Conservation (phyloP, 306 rosid species). For the Canavalia ensiformis region DNA sequence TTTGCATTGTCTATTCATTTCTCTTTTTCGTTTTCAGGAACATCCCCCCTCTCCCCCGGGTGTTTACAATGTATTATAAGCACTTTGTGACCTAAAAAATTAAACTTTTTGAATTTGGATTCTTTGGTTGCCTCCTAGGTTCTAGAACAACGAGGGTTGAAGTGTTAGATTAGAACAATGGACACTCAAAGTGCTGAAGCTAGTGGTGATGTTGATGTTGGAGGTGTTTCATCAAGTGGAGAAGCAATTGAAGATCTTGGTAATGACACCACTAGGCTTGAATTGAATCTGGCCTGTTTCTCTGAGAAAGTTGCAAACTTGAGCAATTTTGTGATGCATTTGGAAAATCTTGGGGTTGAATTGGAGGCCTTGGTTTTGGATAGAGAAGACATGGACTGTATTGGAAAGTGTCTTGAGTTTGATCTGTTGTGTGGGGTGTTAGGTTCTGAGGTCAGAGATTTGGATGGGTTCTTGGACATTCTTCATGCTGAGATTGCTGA, state of each 20-base stretch:
- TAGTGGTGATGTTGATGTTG: slow-evolving; percentile 36
- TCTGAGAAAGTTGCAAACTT: slow-evolving; percentile 84
- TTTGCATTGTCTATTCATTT: not conserved
- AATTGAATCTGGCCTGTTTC: slow-evolving; percentile 65
- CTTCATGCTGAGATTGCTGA: slow-evolving; percentile 61
- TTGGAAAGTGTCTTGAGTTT: slow-evolving; percentile 65
- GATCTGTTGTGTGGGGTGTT: slow-evolving; percentile 77
- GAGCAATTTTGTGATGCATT: slow-evolving; percentile 71
- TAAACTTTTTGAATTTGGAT: slow-evolving; percentile 27
- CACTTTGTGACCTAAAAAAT: slow-evolving; percentile 4
- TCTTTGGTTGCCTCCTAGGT: slow-evolving; percentile 29
- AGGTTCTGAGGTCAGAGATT: slow-evolving; percentile 75
- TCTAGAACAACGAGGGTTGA: slow-evolving; percentile 11
- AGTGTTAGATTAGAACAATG: slow-evolving; percentile 47
- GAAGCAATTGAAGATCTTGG: slow-evolving; percentile 52
- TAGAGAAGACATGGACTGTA: slow-evolving; percentile 57
- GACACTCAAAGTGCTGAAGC: slow-evolving; percentile 48
- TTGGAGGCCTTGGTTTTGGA: slow-evolving; percentile 63
- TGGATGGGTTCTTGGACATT: slow-evolving; percentile 61
- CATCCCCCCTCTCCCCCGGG: no score
- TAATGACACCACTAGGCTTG: slow-evolving; percentile 54
- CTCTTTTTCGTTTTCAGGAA: not conserved
- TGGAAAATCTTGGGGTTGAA: slow-evolving; percentile 72
- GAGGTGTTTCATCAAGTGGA: slow-evolving; percentile 47
- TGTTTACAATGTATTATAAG: slow-evolving; percentile 14